Percentiles rank a stretch among this genome's conserved stretches.
phyloP scores from a whole-genome alignment of 2,329 filamentous ascomycete species.

The Claviceps purpurea region DNA sequence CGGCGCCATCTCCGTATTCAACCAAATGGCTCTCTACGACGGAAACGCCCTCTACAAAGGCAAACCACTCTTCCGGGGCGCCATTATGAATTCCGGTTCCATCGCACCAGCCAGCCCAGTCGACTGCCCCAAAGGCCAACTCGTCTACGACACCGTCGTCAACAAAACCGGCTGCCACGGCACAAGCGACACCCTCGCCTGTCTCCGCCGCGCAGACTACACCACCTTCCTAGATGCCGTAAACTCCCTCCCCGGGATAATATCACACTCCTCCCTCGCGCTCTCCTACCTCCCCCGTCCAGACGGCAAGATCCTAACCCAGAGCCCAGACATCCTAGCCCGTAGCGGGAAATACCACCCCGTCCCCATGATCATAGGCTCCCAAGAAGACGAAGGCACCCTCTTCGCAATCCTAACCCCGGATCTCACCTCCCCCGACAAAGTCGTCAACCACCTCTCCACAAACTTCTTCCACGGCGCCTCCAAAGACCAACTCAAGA shows the following conservation, averaged over 20 bases:
- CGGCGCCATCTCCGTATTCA: constrained; percentile 40
- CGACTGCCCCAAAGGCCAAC: neutral
- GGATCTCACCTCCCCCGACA: constrained; percentile 40
- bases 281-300: constrained; percentile 2
- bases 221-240: constrained; percentile 28
- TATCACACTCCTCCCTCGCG: neutral
- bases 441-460: constrained; percentile 49
- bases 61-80: constrained; percentile 3
- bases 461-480: constrained; percentile 47
- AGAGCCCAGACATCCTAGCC: constrained; percentile 12
- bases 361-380: constrained; percentile 4
- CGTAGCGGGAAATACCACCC: constrained; percentile 47
- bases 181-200: constrained; percentile 25
- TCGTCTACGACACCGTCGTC: neutral
- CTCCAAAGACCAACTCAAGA: constrained; percentile 33
- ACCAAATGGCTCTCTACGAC: constrained; percentile 39
- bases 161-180: neutral
- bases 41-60: constrained; percentile 40
- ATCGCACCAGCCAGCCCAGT: constrained; percentile 29
- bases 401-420: neutral
- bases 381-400: constrained; percentile 2
- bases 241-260: constrained; percentile 8
- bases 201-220: constrained; percentile 34
- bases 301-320: constrained; percentile 17
- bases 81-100: constrained; percentile 15